A percentile compares a stretch with the other conserved stretches of the same genome.
These are phyloP conservation scores for Pleurozium schreberi DNA, from an alignment of 225 moss, liverwort and hornwort species.

Conservation along the genomic window DNA sequence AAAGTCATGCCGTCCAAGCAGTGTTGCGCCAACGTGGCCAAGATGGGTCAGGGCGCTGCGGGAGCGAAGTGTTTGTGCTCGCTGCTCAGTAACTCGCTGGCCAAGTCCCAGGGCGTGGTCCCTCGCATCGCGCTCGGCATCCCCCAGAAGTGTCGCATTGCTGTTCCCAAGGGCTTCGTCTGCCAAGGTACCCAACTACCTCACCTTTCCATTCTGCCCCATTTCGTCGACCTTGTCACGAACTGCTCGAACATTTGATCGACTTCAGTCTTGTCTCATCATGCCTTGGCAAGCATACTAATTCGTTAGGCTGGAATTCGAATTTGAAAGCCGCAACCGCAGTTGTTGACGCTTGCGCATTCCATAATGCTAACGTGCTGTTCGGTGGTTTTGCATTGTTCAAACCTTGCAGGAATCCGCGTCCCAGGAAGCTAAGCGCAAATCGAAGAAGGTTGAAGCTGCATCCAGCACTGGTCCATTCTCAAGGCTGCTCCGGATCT, in stretches of 20 bases:
- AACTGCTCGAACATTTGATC: too few relatives aligned
- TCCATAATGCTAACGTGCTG: neutral
- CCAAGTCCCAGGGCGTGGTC: slow-evolving; percentile 13
- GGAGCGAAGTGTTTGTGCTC: slow-evolving; percentile 26
- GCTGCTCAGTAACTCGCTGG: neutral
- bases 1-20: neutral
- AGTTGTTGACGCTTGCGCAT: neutral
- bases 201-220: neutral
- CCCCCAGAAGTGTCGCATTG: slow-evolving; percentile 22
- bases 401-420: slow-evolving; percentile 17
- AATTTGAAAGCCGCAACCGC: too few relatives aligned
- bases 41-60: slow-evolving; percentile 1
- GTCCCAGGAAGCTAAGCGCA: slow-evolving; percentile 11
- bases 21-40: slow-evolving; percentile 20
- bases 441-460: neutral
- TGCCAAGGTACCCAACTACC: neutral
- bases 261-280: too few relatives aligned
- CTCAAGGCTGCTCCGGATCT: neutral
- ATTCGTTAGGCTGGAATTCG: neutral
- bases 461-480: neutral
- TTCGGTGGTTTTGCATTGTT: neutral
- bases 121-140: slow-evolving; percentile 13
- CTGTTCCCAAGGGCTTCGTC: slow-evolving; percentile 21
- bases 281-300: neutral
- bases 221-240: neutral